A percentile compares a stretch with the other conserved stretches of the same genome.
These are phyloP conservation scores for Fraxinus sp. DNA, from an alignment of 305 asterid genomes.

Conservation along the genomic window DNA sequence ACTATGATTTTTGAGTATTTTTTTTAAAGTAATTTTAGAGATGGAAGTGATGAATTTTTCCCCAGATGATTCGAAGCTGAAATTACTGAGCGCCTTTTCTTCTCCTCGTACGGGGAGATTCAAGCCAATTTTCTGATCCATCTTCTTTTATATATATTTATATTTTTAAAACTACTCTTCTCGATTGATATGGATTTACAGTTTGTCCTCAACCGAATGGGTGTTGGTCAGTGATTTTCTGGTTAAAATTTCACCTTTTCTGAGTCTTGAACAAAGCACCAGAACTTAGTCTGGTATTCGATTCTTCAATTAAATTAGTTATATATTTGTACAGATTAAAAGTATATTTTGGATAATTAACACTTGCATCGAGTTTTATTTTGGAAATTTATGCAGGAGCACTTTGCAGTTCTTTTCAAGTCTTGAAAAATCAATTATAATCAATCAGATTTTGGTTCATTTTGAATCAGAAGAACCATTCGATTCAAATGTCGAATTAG, in stretches of 20 bases:
- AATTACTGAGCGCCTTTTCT: slow-evolving; percentile 9
- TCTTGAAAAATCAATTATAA: too few species aligned
- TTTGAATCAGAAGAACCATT: too few species aligned
- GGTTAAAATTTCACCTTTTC: neutral
- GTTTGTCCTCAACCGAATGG: neutral
- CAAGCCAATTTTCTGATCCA: slow-evolving; percentile 29
- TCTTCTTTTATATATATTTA: neutral
- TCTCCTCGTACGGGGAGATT: neutral
- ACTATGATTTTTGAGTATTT: neutral
- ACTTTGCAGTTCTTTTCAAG: too few species aligned
- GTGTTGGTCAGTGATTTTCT: neutral
- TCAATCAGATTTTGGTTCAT: too few species aligned
- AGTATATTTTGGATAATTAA: too few species aligned
- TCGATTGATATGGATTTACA: neutral
- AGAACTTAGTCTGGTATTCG: neutral
- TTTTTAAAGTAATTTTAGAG: neutral
- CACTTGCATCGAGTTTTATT: too few species aligned
- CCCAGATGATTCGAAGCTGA: slow-evolving; percentile 26
- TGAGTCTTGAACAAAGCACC: neutral
- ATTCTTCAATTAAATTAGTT: too few species aligned
- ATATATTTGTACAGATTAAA: too few species aligned
- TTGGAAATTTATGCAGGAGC: too few species aligned
- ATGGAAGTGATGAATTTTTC: slow-evolving; percentile 22
- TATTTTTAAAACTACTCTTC: neutral
- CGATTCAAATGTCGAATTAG: too few species aligned